Base-by-base conservation (phyloP, 345 rosid species). In the Gossypium ekmanianum region DNA sequence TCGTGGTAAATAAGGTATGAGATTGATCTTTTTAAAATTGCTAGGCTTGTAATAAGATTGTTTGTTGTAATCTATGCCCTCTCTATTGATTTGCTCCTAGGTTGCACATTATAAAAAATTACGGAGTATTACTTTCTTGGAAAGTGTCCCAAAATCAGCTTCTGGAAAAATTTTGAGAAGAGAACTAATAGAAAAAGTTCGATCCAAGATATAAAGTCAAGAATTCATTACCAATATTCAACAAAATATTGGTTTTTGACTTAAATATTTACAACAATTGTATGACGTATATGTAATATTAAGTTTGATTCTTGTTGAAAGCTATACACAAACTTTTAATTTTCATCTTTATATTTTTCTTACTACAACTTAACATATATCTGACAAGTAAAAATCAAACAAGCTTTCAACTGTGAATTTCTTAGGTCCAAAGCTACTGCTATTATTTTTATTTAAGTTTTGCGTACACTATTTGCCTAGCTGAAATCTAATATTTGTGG, bases 81-180 rank as follows among this genome's bases (percentile, higher is more conserved):
- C 27, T 57, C 20, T 9, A 57, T 57, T 57, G 24, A 57, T 57
- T 45, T 61, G 20, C 71, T 11, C 44, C 24, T 71, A 83, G 84
- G 84, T 83, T 74, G 81, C 80, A 18, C 87, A 81, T 2, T 82
- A 10, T 57, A 86, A 86, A 71, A 67, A 82, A 73, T 11, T 84
- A 54, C 52, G 80, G 6, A 78, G 71, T 7, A 79, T 86, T 22
- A 73, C 47, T 24, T 84, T 86, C 47, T 14, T 76, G 8, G 48
- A 34, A 61, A 77, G 54, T 10, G 68, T 81, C 51, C 89, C 83
- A 2, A 86, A 80, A 56, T 75, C 82, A 10, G 75, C 82, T 50
- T 45, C 84, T 0, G 87, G 85, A 72, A 86, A 86, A 76, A 77
- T 81, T 61, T 68, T 82, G 54, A 75, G 89, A 68, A 79, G 81